phyloP scores from a whole-genome alignment of 2,329 filamentous ascomycete genomes.

The Colletotrichum siamense region DNA sequence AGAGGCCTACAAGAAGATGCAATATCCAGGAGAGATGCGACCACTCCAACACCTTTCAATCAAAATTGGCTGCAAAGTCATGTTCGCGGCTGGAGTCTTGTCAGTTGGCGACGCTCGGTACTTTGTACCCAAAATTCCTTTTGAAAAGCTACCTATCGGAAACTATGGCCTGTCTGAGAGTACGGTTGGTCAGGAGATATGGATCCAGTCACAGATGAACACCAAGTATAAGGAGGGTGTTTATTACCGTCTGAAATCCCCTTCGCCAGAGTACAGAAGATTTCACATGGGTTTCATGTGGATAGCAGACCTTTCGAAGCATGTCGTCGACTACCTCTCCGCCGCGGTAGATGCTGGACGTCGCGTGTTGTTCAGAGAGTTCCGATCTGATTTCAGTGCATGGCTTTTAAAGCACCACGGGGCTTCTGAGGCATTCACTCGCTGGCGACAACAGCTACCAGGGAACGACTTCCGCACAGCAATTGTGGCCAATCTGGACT shows the following conservation, averaged over 20 bases:
- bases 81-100: conserved; percentile 68
- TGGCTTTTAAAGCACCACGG: conserved; percentile 61
- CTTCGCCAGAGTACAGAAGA: conserved; percentile 64
- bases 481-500: conserved; percentile 64
- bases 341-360: conserved; percentile 31
- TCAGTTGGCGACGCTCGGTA: conserved; percentile 43
- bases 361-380: conserved; percentile 58
- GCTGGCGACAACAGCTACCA: conserved; percentile 59
- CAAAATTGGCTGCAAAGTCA: conserved; percentile 33
- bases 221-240: conserved; percentile 37
- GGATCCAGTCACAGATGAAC: conserved; percentile 63
- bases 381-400: conserved; percentile 58
- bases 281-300: conserved; percentile 72
- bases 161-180: conserved; percentile 61
- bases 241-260: conserved; percentile 68
- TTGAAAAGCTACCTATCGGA: conserved; percentile 67
- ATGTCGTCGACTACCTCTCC: conserved; percentile 70
- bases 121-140: conserved; percentile 62
- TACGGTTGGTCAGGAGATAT: conserved; percentile 61
- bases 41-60: conserved; percentile 58
- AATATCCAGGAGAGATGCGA: conserved; percentile 52
- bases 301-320: conserved; percentile 74
- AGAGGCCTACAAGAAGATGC: not conserved
- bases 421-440: conserved; percentile 43
- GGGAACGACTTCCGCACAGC: conserved; percentile 67